Evolutionary conservation across 2,329 filamentous ascomycete genomes (phyloP).

Genomic region (Alternaria triticina): DNA sequence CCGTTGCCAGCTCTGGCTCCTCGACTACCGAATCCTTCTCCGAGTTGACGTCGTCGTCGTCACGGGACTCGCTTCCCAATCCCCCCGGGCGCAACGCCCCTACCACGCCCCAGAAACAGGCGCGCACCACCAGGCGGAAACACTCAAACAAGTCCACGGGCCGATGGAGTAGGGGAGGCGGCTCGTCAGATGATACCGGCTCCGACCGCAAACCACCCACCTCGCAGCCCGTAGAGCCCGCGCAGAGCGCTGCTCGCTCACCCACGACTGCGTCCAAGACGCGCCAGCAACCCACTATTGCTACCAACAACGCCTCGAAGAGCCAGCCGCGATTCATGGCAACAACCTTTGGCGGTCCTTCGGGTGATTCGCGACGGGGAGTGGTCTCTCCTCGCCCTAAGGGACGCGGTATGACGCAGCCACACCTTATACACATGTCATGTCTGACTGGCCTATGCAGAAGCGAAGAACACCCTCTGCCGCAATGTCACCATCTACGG

Average conservation of each 20-base stretch:
- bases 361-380: slow-evolving; percentile 50
- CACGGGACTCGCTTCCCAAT: slow-evolving; percentile 36
- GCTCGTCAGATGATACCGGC: slow-evolving; percentile 38
- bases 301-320: slow-evolving; percentile 20
- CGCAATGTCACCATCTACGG: slow-evolving; percentile 94
- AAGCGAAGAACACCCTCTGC: slow-evolving; percentile 85
- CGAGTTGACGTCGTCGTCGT: slow-evolving; percentile 42
- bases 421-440: slow-evolving; percentile 1
- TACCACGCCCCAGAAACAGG: slow-evolving; percentile 35
- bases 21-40: slow-evolving; percentile 31
- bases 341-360: slow-evolving; percentile 44
- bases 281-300: slow-evolving; percentile 20
- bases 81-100: slow-evolving; percentile 28
- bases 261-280: slow-evolving; percentile 27
- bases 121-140: slow-evolving; percentile 33
- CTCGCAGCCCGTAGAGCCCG: slow-evolving; percentile 24
- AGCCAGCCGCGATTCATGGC: slow-evolving; percentile 44
- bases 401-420: slow-evolving; percentile 48
- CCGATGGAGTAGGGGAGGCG: slow-evolving; percentile 41
- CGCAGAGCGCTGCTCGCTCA: slow-evolving; percentile 21
- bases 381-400: slow-evolving; percentile 53
- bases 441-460: slow-evolving; percentile 48
- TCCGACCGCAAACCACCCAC: slow-evolving; percentile 31
- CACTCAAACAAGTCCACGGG: slow-evolving; percentile 31
- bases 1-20: slow-evolving; percentile 32